Conservation (phyloP, 2,329 filamentous ascomycete species). For the Beauveria sp. region DNA sequence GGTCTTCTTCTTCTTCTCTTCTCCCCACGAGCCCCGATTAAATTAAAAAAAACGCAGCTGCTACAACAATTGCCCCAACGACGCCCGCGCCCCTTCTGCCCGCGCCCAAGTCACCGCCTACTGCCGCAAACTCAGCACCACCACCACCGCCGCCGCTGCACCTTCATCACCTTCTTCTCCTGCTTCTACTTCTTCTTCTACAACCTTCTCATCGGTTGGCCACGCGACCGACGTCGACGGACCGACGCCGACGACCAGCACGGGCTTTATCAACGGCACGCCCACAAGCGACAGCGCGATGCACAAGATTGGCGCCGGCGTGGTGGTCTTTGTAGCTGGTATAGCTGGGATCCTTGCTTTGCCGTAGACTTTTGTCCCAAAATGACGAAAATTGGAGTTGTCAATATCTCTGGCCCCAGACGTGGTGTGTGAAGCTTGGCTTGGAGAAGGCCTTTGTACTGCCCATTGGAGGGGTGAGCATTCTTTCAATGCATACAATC, state of each 20-base stretch:
- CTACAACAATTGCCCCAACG: slow-evolving; percentile 51
- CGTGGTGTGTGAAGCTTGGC: background rate
- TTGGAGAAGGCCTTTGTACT: background rate
- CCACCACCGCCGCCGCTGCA: slow-evolving; percentile 15
- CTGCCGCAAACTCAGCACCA: slow-evolving; percentile 38
- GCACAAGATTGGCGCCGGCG: slow-evolving; percentile 26
- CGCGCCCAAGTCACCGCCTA: slow-evolving; percentile 34
- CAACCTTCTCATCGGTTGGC: slow-evolving; percentile 18
- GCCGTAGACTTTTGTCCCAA: slow-evolving; percentile 17
- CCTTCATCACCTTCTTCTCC: slow-evolving; percentile 18
- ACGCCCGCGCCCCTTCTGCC: slow-evolving; percentile 28
- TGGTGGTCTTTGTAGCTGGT: slow-evolving; percentile 25
- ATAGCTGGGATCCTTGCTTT: slow-evolving; percentile 31
- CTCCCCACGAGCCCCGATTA: background rate
- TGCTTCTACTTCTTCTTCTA: slow-evolving; percentile 12
- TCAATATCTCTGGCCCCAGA: background rate
- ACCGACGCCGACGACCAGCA: slow-evolving; percentile 19
- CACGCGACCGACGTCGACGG: slow-evolving; percentile 16
- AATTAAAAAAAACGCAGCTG: slow-evolving; percentile 28
- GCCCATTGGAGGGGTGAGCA: background rate
- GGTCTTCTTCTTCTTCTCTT: slow-evolving; percentile 16
- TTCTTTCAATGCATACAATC: background rate
- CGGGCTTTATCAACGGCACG: slow-evolving; percentile 13
- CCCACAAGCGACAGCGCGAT: slow-evolving; percentile 19
- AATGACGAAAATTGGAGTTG: no score